Conservation (phyloP, 495 filamentous ascomycete species). For the Aspergillus haitiensis region DNA sequence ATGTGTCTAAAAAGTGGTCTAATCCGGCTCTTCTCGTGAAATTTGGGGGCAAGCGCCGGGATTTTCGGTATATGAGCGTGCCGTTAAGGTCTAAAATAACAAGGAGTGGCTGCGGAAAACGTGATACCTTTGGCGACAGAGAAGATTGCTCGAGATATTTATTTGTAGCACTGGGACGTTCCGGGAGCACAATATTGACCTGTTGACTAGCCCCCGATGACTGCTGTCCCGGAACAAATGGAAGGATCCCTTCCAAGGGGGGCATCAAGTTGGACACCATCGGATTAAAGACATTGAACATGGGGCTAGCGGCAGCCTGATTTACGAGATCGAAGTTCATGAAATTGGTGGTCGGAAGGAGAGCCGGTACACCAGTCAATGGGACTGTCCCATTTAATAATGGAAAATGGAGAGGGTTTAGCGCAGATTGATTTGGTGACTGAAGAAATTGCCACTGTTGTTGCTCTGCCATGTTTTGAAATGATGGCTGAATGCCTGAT, state of each 20-base stretch:
- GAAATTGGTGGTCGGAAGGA: background rate
- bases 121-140: slow-evolving; percentile 25
- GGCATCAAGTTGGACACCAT: slow-evolving; percentile 7
- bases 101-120: slow-evolving; percentile 55
- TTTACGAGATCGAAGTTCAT: slow-evolving; percentile 17
- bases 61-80: slow-evolving; percentile 73
- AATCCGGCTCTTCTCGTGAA: slow-evolving; percentile 65
- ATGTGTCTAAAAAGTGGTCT: slow-evolving; percentile 62
- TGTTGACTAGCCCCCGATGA: background rate
- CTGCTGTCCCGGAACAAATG: background rate
- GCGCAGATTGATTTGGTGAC: slow-evolving; percentile 9
- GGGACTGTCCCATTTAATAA: slow-evolving; percentile 20
- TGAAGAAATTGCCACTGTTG: slow-evolving; percentile 12
- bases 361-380: slow-evolving; percentile 10
- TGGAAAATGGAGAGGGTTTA: slow-evolving; percentile 22
- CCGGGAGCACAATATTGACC: slow-evolving; percentile 21
- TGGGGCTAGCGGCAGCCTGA: slow-evolving; percentile 6
- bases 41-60: slow-evolving; percentile 43
- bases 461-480: slow-evolving; percentile 16
- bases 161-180: slow-evolving; percentile 37
- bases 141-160: slow-evolving; percentile 49
- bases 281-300: slow-evolving; percentile 13
- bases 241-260: background rate
- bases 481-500: slow-evolving; percentile 10
- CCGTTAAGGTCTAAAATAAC: slow-evolving; percentile 93